These are phyloP conservation scores for Quercus suber DNA, from an alignment of 306 rosid species.

Conservation along the genomic window DNA sequence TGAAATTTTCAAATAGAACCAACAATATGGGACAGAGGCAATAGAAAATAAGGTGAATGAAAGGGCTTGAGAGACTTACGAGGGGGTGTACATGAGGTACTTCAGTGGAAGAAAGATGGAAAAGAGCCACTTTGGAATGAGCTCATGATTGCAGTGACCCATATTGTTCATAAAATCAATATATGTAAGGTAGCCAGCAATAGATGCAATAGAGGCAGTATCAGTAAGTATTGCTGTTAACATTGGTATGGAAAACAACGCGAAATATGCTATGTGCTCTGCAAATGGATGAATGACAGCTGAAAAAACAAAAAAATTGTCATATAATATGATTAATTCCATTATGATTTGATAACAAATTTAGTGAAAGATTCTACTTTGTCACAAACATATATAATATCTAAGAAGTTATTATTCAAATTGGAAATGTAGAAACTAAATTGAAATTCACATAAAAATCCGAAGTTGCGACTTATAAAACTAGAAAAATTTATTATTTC, in stretches of 20 bases:
- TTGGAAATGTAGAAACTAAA: too few relatives aligned
- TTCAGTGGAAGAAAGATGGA: slow-evolving; percentile 40
- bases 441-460: too few relatives aligned
- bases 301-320: not conserved
- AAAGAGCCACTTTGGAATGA: slow-evolving; percentile 38
- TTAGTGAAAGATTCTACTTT: too few relatives aligned
- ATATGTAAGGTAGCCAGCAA: slow-evolving; percentile 18
- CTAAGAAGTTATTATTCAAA: too few relatives aligned
- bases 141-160: slow-evolving; percentile 53
- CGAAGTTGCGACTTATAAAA: too few relatives aligned
- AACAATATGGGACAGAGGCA: too few relatives aligned
- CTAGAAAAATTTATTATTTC: too few relatives aligned
- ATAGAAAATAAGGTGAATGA: not conserved
- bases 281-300: slow-evolving; percentile 57
- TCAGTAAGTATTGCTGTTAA: not conserved
- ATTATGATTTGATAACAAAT: too few relatives aligned
- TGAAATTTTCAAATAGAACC: too few relatives aligned
- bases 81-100: slow-evolving; percentile 41
- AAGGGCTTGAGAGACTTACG: not conserved
- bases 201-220: slow-evolving; percentile 1
- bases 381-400: too few relatives aligned
- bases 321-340: too few relatives aligned
- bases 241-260: slow-evolving; percentile 35
- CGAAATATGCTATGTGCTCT: slow-evolving; percentile 34
- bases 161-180: slow-evolving; percentile 53